These are phyloP conservation scores for Globisporangium cylindrosporum DNA, from an alignment of 352 stramenopile genomes.

Conservation along the genomic window DNA sequence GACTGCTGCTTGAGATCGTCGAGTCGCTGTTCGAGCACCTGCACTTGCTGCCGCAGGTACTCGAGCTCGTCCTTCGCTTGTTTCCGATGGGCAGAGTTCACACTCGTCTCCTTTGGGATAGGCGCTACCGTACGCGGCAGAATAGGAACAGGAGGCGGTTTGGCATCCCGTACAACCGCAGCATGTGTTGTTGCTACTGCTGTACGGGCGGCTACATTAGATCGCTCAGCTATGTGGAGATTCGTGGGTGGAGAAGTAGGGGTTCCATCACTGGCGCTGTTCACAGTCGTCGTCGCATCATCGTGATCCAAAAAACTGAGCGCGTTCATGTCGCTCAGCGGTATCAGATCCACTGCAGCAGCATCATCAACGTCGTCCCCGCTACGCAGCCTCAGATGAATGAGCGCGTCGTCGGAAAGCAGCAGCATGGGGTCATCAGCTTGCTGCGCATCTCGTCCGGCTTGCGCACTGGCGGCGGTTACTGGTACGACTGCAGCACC, in stretches of 20 bases:
- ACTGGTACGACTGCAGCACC: background rate
- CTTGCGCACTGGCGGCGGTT: background rate
- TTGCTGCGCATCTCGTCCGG: background rate
- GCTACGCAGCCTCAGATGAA: too few relatives aligned
- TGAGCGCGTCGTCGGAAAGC: background rate
- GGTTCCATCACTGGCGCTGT: too few relatives aligned
- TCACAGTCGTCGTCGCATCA: too few relatives aligned
- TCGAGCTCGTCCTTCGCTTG: conserved; percentile 25
- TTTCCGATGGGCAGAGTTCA: background rate
- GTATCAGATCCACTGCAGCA: too few relatives aligned
- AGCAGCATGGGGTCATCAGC: background rate
- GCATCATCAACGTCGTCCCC: too few relatives aligned
- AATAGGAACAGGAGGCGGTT: background rate
- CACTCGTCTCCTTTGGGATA: conserved; percentile 1
- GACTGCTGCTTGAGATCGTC: background rate
- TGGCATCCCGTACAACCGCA: background rate
- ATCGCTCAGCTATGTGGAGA: too few relatives aligned
- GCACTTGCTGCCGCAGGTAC: conserved; percentile 25
- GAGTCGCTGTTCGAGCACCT: conserved; percentile 18
- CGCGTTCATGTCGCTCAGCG: too few relatives aligned
- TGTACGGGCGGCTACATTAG: too few relatives aligned
- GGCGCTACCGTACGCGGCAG: too few relatives aligned
- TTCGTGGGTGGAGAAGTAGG: too few relatives aligned
- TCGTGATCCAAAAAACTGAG: too few relatives aligned
- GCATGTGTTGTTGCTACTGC: too few relatives aligned